Evolutionary conservation across 192 early-diverging fungal species (phyloP).

Genomic region (Pilobolus umbonatus): DNA sequence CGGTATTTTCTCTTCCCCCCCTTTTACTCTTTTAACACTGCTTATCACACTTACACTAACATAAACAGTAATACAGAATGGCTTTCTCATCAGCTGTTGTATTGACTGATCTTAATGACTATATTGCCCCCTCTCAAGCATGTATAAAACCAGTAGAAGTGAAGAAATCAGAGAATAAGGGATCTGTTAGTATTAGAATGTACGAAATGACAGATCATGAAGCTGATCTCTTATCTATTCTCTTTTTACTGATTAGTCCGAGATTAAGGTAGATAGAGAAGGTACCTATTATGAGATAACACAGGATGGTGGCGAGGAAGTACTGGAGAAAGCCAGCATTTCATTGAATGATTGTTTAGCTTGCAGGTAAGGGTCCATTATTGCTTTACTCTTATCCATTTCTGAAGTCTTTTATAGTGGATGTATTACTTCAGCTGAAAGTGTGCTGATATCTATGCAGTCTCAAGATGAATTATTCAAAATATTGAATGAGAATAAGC

Average conservation of each 20-base stretch:
- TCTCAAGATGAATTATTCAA: slow-evolving; percentile 84
- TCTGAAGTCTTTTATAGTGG: slow-evolving; percentile 52
- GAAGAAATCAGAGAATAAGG: slow-evolving; percentile 49
- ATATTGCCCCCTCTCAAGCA: slow-evolving; percentile 92
- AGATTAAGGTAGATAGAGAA: slow-evolving; percentile 69
- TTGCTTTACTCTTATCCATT: background rate
- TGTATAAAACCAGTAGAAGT: slow-evolving; percentile 95
- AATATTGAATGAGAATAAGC: slow-evolving; percentile 56
- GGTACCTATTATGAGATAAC: slow-evolving; percentile 89
- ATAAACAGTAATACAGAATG: slow-evolving; percentile 38
- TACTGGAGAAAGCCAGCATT: slow-evolving; percentile 83
- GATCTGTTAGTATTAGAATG: slow-evolving; percentile 29
- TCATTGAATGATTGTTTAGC: slow-evolving; percentile 96
- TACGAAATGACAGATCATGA: too few species aligned
- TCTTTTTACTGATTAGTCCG: slow-evolving; percentile 37
- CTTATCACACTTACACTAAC: background rate
- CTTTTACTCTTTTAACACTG: background rate
- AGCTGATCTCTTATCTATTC: background rate
- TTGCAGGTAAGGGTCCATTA: slow-evolving; percentile 64
- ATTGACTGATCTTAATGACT: slow-evolving; percentile 96
- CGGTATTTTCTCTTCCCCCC: background rate
- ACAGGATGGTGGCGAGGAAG: slow-evolving; percentile 75
- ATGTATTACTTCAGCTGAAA: slow-evolving; percentile 97
- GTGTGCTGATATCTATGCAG: slow-evolving; percentile 88
- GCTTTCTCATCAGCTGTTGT: slow-evolving; percentile 83